Evolutionary conservation across 2,329 filamentous ascomycete genomes (phyloP).

Genomic region (Phaeophleospora eucalypticola): DNA sequence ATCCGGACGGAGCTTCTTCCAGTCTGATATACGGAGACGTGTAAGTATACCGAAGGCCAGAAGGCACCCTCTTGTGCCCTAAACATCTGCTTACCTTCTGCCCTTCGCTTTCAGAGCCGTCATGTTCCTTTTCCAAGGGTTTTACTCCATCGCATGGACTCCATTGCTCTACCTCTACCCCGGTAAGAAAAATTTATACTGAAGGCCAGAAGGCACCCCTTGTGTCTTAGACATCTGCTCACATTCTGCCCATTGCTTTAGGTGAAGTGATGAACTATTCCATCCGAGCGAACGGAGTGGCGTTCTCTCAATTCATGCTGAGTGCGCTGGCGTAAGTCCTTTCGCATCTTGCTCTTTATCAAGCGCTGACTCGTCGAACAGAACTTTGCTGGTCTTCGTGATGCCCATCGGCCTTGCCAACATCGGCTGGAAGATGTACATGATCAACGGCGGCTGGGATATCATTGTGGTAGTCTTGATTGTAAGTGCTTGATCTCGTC

Average conservation of each 20-base stretch:
- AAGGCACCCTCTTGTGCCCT: no score
- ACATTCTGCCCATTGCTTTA: no score
- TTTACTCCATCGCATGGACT: conserved; percentile 51
- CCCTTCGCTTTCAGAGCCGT: no score
- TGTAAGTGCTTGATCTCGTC: conserved; percentile 23
- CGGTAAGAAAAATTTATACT: no score
- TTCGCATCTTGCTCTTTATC: no score
- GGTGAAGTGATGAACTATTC: conserved; percentile 50
- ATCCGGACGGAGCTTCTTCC: conserved; percentile 20
- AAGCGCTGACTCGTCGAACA: no score
- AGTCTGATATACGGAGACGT: conserved; percentile 42
- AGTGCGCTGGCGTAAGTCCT: conserved; percentile 25
- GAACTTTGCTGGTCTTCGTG: conserved; percentile 33
- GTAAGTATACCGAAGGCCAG: no score
- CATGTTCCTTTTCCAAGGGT: conserved; percentile 28
- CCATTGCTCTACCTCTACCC: conserved; percentile 47
- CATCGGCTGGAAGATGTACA: conserved; percentile 43
- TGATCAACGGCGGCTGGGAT: conserved; percentile 44
- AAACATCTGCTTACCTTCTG: no score
- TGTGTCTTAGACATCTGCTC: no score
- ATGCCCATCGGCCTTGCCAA: conserved; percentile 56
- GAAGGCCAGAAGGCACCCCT: no score
- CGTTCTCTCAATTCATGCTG: conserved; percentile 21
- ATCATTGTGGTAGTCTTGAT: conserved; percentile 40
- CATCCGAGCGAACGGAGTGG: conserved; percentile 45